Evolutionary conservation across 1,284 basidiomycete species (phyloP), one percentile per base, ranked within the genome.

Genomic region (Ustilago nuda): DNA sequence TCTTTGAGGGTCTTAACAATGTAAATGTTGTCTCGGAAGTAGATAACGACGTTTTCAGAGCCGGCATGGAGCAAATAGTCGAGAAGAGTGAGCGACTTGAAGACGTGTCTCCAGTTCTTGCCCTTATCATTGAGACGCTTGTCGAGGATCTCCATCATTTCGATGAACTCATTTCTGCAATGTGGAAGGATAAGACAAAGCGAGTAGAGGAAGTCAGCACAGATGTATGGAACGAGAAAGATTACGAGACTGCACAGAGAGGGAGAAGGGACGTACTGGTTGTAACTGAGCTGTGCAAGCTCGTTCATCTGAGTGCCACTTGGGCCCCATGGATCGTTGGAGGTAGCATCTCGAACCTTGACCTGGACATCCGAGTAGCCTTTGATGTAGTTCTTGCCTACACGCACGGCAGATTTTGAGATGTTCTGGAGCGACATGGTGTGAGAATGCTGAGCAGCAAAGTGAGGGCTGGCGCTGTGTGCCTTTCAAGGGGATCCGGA

Each of bases 131-230:
- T 99, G 80, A 99, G 88, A 57, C 97, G 91, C 88, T 99, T 99
- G 88, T 99, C 97, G 71, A 99, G 89, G 94, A 98, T 98, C 88
- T 99, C 97, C 95, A 99, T 98, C 84, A 99, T 95, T 88, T 99
- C 97, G 36, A 99, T 94, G 87, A 99, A 99, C 86, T 99, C 95
- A 79, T 92, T 93, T 87, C 94, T 97, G 72, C 11, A 11, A 37
- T 37, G n/a, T 8, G 43, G 13, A 8, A 45, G n/a, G n/a, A 19
- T 19, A 45, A 43, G 53, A 19, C 33, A 35, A 36, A 23, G 13
- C 36, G 36, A 8, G 1, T 41, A 9, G 5, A 32, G 8, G 41
- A 46, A 5, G 61, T 56, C 45, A 60, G 55, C 37, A 45, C 23
- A 27, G 23, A 27, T 27, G 23, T 27, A 27, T 27, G 23, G 23